Evolutionary conservation across 371 early-diverging fungal genomes (phyloP).

Genomic region (Mucor mucedo): DNA sequence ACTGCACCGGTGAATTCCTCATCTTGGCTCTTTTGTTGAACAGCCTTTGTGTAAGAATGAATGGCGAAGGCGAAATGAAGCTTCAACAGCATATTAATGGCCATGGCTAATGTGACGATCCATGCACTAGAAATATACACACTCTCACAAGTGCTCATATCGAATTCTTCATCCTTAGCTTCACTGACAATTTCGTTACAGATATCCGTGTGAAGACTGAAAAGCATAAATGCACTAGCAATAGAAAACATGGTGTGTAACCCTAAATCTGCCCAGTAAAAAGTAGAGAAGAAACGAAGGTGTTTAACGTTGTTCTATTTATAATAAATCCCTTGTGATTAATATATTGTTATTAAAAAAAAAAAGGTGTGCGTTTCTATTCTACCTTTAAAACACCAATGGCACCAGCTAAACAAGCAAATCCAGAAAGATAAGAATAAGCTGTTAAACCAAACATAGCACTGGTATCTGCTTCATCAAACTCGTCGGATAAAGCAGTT

Average conservation of each 20-base stretch:
- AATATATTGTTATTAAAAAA: conserved; percentile 1
- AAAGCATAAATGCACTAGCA: conserved; percentile 39
- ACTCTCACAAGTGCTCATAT: conserved; percentile 46
- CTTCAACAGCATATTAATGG: conserved; percentile 47
- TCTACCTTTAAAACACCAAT: conserved; percentile 50
- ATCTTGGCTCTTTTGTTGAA: conserved; percentile 16
- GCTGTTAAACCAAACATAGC: conserved; percentile 42
- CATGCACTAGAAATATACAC: conserved; percentile 37
- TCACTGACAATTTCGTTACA: conserved; percentile 44
- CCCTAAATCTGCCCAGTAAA: conserved; percentile 50
- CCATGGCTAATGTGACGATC: conserved; percentile 44
- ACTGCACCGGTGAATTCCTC: conserved; percentile 14
- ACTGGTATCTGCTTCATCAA: conserved; percentile 34
- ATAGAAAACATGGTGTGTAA: conserved; percentile 48
- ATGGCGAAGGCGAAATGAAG: conserved; percentile 55
- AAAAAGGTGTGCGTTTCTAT: background rate
- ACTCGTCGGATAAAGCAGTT: conserved; percentile 37
- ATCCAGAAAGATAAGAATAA: conserved; percentile 44
- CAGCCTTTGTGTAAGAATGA: conserved; percentile 37
- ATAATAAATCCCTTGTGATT: background rate
- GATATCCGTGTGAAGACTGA: conserved; percentile 41
- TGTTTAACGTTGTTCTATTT: conserved; percentile 47
- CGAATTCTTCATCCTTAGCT: conserved; percentile 36
- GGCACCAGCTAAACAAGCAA: conserved; percentile 46
- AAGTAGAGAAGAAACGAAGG: conserved; percentile 41